A percentile compares a stretch with the other conserved stretches of the same genome.
These are phyloP conservation scores for Cercospora sp. DNA, from an alignment of 2,329 filamentous ascomycete genomes.

Conservation along the genomic window DNA sequence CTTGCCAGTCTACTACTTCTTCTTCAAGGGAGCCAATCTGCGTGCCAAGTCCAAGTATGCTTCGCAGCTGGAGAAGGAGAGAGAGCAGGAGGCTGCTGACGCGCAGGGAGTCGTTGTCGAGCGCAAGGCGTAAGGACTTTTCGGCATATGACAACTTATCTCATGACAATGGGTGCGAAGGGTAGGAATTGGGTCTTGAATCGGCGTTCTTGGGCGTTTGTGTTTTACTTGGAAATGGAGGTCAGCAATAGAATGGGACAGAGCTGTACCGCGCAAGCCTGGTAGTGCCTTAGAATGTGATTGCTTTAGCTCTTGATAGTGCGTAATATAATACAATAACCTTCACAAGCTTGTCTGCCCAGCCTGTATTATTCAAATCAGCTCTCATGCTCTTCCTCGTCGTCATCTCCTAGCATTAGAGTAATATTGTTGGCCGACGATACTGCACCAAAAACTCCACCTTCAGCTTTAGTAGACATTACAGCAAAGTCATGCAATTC, in stretches of 20 bases:
- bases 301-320: neutral
- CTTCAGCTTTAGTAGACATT: slow-evolving; percentile 50
- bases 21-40: slow-evolving; percentile 46
- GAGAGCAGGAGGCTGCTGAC: slow-evolving; percentile 28
- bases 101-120: neutral
- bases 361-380: neutral
- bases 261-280: neutral
- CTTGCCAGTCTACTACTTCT: slow-evolving; percentile 58
- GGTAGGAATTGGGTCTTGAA: neutral
- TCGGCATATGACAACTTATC: neutral
- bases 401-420: neutral
- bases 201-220: neutral
- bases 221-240: neutral
- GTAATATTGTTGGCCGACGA: slow-evolving; percentile 25
- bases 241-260: neutral
- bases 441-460: slow-evolving; percentile 34
- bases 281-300: neutral
- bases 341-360: neutral
- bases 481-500: slow-evolving; percentile 46
- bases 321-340: neutral
- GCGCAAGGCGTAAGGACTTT: neutral
- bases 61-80: slow-evolving; percentile 41
- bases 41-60: slow-evolving; percentile 54
- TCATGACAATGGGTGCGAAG: neutral
- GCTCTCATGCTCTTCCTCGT: neutral